Base-by-base conservation (phyloP, 495 filamentous ascomycete species). In the Podospora didyma region DNA sequence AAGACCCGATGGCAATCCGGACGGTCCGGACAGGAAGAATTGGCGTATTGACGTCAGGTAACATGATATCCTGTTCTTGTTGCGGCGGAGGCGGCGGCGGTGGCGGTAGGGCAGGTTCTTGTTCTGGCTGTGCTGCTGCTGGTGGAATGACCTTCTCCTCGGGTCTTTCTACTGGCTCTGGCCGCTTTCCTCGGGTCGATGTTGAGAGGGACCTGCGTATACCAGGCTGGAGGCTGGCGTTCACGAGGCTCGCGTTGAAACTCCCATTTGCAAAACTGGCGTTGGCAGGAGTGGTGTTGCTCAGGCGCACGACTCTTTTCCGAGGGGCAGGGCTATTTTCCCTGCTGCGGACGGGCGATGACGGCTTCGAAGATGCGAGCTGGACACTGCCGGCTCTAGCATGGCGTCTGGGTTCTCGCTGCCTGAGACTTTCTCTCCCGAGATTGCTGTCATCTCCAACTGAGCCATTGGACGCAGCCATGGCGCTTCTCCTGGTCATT, bases 1-100 rank as follows among this genome's bases (percentile, higher is more conserved):
- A 77, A 23, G 78, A 76, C 6, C 69, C 70, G 20, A 75, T 66
- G 2, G 74, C 71, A 54, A 89, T 83, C 47, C 84, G 75, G n/a
- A 88, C 82, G 48, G 81, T 86, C 31, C 87, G 79, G 12, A 78
- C 75, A 51, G 82, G 75, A 23, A 85, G 80, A 0, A 83, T 84
- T 2, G 88, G 88, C 12, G 88, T 91, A 55, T 84, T 86, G 34
- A 86, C 75, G 58, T 89, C 83, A 24, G 48, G 41, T 4, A 54
- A 42, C 35, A 45, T 34, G 10, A 52, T 57, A 7, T 49, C n/a
- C 26, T 58, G 54, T 9, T 37, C 45, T 1, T 14, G 12, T 6
- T 35, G 52, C 3, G 26, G 26, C 9, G 26, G 26, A 31, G 26
- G 26, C n/a, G n/a, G n/a, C n/a, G n/a, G n/a, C n/a, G n/a, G n/a